Conservation (phyloP, 129 eudicot genomes). For the Chrysanthemum seticuspe region DNA sequence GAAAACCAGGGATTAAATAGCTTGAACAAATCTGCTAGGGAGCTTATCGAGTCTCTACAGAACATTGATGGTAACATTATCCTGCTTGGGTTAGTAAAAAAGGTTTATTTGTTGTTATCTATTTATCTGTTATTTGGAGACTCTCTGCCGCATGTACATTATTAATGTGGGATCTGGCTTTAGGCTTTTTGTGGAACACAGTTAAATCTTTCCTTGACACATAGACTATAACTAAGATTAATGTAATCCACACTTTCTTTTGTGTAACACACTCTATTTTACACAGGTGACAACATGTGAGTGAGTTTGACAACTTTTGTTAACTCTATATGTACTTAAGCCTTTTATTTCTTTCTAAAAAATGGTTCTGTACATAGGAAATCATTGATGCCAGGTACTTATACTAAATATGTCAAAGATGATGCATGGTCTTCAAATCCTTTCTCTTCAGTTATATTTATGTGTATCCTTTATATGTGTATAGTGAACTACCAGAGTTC, state of each 20-base stretch:
- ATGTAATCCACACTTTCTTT: constrained; percentile 48
- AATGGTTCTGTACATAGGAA: constrained; percentile 44
- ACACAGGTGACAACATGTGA: too few species aligned
- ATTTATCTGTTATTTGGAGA: constrained; percentile 39
- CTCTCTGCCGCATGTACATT: constrained; percentile 93
- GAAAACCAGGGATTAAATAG: constrained; percentile 73
- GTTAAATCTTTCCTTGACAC: constrained; percentile 97
- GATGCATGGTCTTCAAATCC: constrained; percentile 2
- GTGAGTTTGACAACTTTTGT: too few species aligned
- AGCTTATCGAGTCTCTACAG: constrained; percentile 81
- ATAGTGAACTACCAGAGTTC: constrained; percentile 95
- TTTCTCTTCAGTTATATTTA: not conserved
- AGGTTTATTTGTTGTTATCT: not conserved
- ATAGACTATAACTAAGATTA: constrained; percentile 91
- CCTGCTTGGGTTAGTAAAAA: constrained; percentile 62
- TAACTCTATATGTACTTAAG: too few species aligned
- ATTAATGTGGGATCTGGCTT: constrained; percentile 99
- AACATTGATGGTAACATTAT: constrained; percentile 84
- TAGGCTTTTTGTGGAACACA: constrained; percentile 93
- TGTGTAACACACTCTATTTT: not conserved
- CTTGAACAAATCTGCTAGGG: constrained; percentile 89
- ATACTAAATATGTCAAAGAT: not conserved
- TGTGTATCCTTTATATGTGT: constrained; percentile 14
- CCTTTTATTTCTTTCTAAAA: not conserved
- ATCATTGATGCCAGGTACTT: constrained; percentile 90